phyloP scores from a whole-genome alignment of 2,329 filamentous ascomycete species.

The Apiospora rasikravindrae region DNA sequence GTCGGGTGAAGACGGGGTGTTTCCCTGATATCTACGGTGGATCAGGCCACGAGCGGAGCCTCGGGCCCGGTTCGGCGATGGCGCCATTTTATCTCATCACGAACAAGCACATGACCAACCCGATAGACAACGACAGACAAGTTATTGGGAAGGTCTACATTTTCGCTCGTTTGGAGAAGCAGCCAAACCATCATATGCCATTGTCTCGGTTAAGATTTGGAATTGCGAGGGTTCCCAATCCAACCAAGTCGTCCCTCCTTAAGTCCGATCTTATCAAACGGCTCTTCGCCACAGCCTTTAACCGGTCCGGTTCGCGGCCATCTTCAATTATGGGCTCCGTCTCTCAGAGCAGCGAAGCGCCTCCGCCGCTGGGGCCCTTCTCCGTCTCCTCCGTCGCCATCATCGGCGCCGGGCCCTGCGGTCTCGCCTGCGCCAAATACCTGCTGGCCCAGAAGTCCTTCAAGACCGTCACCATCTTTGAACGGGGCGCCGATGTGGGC shows the following conservation, averaged over 20 bases:
- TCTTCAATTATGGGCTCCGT: slow-evolving; percentile 29
- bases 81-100: slow-evolving; percentile 13
- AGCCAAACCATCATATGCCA: not conserved
- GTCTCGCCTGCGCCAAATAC: slow-evolving; percentile 81
- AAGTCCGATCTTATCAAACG: not conserved
- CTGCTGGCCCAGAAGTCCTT: slow-evolving; percentile 73
- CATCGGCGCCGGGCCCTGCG: slow-evolving; percentile 82
- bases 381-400: slow-evolving; percentile 70
- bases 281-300: not conserved
- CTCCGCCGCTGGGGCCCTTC: slow-evolving; percentile 41
- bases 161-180: not conserved
- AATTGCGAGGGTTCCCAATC: not conserved
- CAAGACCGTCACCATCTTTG: slow-evolving; percentile 75
- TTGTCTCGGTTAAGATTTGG: not conserved
- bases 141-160: not conserved
- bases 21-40: slow-evolving; percentile 14
- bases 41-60: slow-evolving; percentile 4
- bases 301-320: not conserved
- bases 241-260: not conserved
- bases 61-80: slow-evolving; percentile 15
- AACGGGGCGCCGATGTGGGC: slow-evolving; percentile 77
- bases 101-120: slow-evolving; percentile 1
- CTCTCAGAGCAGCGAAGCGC: not conserved
- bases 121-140: not conserved
- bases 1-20: slow-evolving; percentile 10